Evolutionary conservation across 108 stramenopile species (phyloP).

Genomic region (Ochromonas danica): DNA sequence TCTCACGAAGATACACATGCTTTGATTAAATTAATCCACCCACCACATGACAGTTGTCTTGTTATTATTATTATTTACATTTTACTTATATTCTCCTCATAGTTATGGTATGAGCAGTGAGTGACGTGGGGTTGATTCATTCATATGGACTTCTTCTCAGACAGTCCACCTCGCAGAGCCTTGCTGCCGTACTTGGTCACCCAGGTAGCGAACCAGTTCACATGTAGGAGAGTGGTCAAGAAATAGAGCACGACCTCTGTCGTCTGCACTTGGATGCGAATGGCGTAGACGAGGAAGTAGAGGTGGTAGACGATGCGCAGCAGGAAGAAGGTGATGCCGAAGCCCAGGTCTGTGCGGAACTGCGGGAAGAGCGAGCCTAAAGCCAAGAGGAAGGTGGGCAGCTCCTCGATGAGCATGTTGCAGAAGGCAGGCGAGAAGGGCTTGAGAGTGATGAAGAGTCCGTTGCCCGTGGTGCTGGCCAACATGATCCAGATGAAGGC

Average conservation of each 20-base stretch:
- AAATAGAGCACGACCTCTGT: background rate
- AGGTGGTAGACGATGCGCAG: slow-evolving; percentile 15
- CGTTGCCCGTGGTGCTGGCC: background rate
- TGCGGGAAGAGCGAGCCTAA: slow-evolving; percentile 10
- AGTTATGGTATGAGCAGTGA: no score
- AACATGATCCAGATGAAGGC: slow-evolving; percentile 1
- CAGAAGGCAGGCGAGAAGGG: background rate
- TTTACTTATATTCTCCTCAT: no score
- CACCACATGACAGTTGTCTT: no score
- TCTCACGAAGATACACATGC: no score
- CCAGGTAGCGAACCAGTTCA: slow-evolving; percentile 19
- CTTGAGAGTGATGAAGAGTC: background rate
- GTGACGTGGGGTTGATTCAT: no score
- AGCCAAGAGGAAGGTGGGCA: slow-evolving; percentile 33
- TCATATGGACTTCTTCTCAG: no score
- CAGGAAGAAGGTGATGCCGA: slow-evolving; percentile 24
- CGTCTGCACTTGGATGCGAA: background rate
- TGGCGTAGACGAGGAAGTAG: background rate
- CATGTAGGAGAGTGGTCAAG: background rate
- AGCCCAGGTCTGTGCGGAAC: slow-evolving; percentile 22
- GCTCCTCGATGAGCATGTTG: background rate
- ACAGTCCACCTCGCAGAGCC: background rate
- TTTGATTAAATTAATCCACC: no score
- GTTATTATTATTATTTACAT: no score
- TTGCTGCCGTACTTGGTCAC: slow-evolving; percentile 7